Evolutionary conservation across 352 stramenopile species (phyloP).

Genomic region (Blastocystis sp.): DNA sequence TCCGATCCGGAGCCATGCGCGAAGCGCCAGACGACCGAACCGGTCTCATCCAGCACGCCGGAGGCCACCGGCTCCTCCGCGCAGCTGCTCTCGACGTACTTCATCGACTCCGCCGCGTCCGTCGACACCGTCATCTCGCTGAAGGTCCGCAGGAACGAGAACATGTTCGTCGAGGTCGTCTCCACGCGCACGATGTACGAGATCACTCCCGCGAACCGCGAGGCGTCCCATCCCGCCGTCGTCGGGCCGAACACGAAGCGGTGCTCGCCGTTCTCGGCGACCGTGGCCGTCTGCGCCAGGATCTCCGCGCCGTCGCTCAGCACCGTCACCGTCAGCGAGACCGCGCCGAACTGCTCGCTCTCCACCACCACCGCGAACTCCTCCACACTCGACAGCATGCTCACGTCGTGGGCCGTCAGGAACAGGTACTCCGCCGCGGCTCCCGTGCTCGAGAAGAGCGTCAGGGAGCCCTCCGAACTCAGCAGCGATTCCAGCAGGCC

Average conservation of each 20-base stretch:
- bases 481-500: slow-evolving; percentile 5
- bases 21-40: not conserved
- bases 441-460: not conserved
- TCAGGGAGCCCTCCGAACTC: not conserved
- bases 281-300: not conserved
- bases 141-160: not conserved
- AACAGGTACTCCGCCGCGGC: not conserved
- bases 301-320: not conserved
- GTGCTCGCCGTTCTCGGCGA: not conserved
- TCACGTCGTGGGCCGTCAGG: not conserved
- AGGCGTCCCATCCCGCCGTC: not conserved
- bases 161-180: not conserved
- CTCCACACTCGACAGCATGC: not conserved
- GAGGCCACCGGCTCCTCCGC: not conserved
- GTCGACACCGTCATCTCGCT: not conserved
- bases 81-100: slow-evolving; percentile 8
- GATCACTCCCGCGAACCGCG: not conserved
- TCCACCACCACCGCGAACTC: not conserved
- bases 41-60: not conserved
- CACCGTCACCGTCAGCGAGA: not conserved
- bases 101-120: not conserved
- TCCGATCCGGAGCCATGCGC: not conserved
- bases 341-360: not conserved
- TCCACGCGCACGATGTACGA: not conserved
- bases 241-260: not conserved